Base-by-base conservation (phyloP, 2,329 filamentous ascomycete species). In the Pseudocercospora macadamiae region DNA sequence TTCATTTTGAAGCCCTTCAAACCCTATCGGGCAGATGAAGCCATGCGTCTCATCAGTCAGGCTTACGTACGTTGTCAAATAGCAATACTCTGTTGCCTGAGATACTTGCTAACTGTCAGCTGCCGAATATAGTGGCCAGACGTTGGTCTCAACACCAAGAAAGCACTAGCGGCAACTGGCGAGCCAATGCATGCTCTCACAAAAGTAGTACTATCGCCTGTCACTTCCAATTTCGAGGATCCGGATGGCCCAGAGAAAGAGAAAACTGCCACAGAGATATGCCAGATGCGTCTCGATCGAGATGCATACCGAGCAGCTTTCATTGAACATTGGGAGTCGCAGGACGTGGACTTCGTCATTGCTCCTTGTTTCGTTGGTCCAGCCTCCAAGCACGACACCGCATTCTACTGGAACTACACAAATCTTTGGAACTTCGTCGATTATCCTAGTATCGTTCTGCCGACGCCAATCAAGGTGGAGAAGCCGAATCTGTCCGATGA, bases 391-490 rank as follows among this genome's bases (percentile, higher is more conserved):
- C 63, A 65, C 30, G 63, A 64, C 26, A 62, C 59, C 2, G 59
- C 61, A 5, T 60, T 42, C 7, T 64, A 61, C 34, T 64, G 62
- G 62, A 64, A 64, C 10, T 64, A 61, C 26, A 61, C 63, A 3
- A 56, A 54, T 4, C 26, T 65, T 10, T 65, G 63, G 63, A 65
- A 65, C 36, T 63, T 55, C 16, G 54, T 64, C 7, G 63, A 64
- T 30, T 65, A 65, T 51, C 63, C 63, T 2, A 59, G 49, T 0
- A 55, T 62, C 5, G 61, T 65, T 1, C 18, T 65, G 6, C 61
- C 63, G 8, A 64, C 63, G 12, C 59, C 59, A 1, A 39, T 63
- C 6, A 56, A 54, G 18, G 59, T 44, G 4, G 30, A 59, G n/a
- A 28, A 45, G 10, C 48, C 30, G 19, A 51, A 32, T 16, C 9